Conservation (phyloP, 163 green algal genomes). For the Chloroidium sp. region DNA sequence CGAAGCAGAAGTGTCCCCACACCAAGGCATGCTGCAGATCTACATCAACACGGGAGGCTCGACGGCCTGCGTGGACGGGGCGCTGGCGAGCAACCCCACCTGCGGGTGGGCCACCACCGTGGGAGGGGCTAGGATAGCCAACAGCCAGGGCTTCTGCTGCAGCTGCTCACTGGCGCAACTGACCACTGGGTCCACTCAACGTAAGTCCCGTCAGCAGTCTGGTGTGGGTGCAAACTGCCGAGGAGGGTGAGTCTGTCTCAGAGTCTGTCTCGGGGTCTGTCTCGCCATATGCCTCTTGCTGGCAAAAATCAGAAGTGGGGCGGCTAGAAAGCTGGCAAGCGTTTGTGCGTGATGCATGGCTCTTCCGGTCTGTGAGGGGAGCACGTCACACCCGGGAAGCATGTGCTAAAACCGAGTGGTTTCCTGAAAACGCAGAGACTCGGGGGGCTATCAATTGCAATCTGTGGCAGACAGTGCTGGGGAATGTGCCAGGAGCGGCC, state of each 20-base stretch:
- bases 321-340: no score
- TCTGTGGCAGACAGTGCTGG: slow-evolving; percentile 51
- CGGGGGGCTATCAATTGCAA: slow-evolving; percentile 62
- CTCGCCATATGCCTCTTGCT: no score
- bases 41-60: not conserved
- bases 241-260: no score
- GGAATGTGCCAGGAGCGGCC: slow-evolving; percentile 45
- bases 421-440: slow-evolving; percentile 15
- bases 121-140: slow-evolving; percentile 25
- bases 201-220: no score
- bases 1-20: no score
- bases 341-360: no score
- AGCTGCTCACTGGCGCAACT: slow-evolving; percentile 44
- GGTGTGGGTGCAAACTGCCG: no score
- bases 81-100: slow-evolving; percentile 43
- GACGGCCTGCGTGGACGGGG: slow-evolving; percentile 33
- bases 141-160: slow-evolving; percentile 86
- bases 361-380: no score
- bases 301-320: no score
- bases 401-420: no score
- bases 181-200: not conserved
- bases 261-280: no score
- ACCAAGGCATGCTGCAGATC: not conserved
- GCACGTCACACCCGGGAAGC: no score
- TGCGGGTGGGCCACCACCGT: slow-evolving; percentile 64